A percentile compares a stretch with the other conserved stretches of the same genome.
Evolutionary conservation across 257 asterid genomes (phyloP).

Genomic region (Thymus quinquecostatus): DNA sequence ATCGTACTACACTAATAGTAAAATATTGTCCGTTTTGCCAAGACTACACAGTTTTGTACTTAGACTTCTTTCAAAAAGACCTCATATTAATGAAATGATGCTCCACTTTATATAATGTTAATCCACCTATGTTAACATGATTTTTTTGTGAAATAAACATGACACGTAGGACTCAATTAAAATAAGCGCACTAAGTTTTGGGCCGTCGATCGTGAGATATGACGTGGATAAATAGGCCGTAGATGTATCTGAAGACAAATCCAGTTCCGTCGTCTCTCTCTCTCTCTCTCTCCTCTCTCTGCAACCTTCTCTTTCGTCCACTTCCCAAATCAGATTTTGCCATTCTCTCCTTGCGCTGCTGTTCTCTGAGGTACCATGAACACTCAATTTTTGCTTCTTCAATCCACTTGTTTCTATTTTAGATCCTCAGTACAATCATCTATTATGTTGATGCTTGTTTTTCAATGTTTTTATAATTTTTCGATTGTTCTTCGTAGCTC

Average conservation of each 20-base stretch:
- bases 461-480: background rate
- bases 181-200: background rate
- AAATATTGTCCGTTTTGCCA: too few species aligned
- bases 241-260: background rate
- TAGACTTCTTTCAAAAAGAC: too few species aligned
- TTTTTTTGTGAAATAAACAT: too few species aligned
- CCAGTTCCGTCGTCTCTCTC: background rate
- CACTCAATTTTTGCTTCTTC: background rate
- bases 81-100: too few species aligned
- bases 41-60: too few species aligned
- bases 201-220: background rate
- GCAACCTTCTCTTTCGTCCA: background rate
- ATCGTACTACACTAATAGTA: too few species aligned
- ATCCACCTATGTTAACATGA: too few species aligned
- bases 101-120: too few species aligned
- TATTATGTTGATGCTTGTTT: background rate
- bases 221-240: background rate
- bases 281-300: background rate
- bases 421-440: background rate
- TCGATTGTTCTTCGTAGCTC: background rate
- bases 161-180: too few species aligned
- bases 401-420: background rate
- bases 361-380: background rate
- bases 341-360: background rate
- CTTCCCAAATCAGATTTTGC: slow-evolving; percentile 5